phyloP scores from a whole-genome alignment of 2,329 filamentous ascomycete species.

The Phialocephala subalpina region DNA sequence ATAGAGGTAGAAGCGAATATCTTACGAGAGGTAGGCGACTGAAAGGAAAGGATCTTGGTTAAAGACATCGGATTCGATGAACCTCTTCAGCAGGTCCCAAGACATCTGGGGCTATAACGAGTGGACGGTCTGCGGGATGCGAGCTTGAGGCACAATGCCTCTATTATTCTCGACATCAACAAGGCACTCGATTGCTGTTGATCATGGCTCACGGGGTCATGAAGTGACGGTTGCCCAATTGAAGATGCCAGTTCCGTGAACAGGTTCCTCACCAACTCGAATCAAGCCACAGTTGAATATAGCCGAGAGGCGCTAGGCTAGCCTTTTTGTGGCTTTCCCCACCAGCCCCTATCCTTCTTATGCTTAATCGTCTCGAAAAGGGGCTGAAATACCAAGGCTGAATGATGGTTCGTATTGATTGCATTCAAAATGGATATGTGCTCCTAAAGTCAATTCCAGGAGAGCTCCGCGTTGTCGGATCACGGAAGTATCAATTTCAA shows the following conservation, averaged over 20 bases:
- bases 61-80: conserved; percentile 94
- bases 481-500: background rate
- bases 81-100: conserved; percentile 89
- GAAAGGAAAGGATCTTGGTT: conserved; percentile 89
- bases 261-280: conserved; percentile 2
- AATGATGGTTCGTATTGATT: background rate
- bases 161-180: conserved; percentile 45
- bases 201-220: conserved; percentile 38
- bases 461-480: background rate
- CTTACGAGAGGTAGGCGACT: conserved; percentile 85
- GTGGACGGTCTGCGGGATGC: conserved; percentile 27
- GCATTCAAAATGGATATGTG: background rate
- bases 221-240: conserved; percentile 19
- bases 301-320: background rate
- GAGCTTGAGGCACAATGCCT: conserved; percentile 43
- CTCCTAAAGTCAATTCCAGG: background rate
- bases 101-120: conserved; percentile 58
- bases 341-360: background rate
- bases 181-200: conserved; percentile 24
- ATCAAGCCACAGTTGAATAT: conserved; percentile 3
- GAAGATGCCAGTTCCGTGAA: conserved; percentile 13
- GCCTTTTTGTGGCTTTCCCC: conserved; percentile 2
- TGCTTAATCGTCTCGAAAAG: conserved; percentile 1
- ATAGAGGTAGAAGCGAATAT: conserved; percentile 32
- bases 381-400: background rate